A percentile compares a stretch with the other conserved stretches of the same genome.
Evolutionary conservation across 176 grass and related monocot species (phyloP).

Genomic region (Oryza officinalis): DNA sequence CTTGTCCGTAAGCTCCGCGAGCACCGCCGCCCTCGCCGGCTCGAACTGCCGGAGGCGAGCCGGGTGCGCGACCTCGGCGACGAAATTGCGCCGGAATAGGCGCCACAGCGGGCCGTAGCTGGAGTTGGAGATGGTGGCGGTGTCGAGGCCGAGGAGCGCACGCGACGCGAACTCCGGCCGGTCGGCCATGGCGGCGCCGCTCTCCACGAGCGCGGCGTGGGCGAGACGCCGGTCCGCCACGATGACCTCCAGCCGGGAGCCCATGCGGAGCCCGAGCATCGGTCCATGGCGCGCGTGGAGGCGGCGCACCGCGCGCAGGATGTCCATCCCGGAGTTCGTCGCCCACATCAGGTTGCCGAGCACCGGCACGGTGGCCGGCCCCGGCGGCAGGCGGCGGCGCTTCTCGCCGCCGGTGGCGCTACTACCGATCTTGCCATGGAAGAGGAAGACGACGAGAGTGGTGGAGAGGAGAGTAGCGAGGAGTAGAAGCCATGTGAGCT

Average conservation of each 20-base stretch:
- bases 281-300: constrained; percentile 50
- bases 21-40: constrained; percentile 41
- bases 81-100: constrained; percentile 57
- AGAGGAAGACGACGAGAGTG: background rate
- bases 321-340: constrained; percentile 2
- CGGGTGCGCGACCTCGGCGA: constrained; percentile 43
- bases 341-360: constrained; percentile 44
- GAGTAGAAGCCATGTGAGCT: constrained; percentile 27
- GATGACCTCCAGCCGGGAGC: constrained; percentile 29
- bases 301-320: constrained; percentile 13
- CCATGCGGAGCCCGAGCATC: constrained; percentile 38
- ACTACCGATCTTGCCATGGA: background rate
- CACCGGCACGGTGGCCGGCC: constrained; percentile 19
- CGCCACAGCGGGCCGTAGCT: constrained; percentile 57
- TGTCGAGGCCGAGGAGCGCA: constrained; percentile 23
- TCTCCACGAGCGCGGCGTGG: constrained; percentile 40
- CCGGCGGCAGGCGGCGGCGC: constrained; percentile 27
- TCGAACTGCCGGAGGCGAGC: constrained; percentile 47
- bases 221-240: constrained; percentile 49
- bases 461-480: background rate
- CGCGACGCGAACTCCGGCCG: constrained; percentile 7
- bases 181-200: constrained; percentile 38
- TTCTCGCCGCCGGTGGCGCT: background rate
- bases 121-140: constrained; percentile 37
- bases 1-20: constrained; percentile 30